Conservation (phyloP, 2,329 filamentous ascomycete genomes). For the Pestalotiopsis sp. region DNA sequence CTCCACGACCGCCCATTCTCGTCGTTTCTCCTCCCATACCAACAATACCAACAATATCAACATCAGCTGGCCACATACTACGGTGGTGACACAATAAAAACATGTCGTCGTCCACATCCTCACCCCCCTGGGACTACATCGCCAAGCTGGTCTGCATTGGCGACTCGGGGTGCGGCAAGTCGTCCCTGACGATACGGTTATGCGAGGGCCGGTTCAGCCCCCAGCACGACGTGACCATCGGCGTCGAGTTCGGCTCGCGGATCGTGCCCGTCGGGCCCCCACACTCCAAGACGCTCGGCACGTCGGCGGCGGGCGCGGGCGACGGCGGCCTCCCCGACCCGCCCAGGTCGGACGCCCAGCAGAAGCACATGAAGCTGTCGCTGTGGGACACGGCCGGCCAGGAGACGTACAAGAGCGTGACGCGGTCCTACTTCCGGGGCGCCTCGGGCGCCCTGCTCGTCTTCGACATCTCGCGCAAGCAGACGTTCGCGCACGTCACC, state of each 20-base stretch:
- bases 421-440: constrained; percentile 89
- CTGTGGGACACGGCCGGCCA: constrained; percentile 97
- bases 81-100: background rate
- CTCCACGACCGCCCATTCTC: background rate
- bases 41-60: background rate
- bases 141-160: constrained; percentile 98
- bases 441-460: constrained; percentile 75
- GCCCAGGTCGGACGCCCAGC: constrained; percentile 41
- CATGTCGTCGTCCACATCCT: constrained; percentile 51
- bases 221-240: constrained; percentile 96
- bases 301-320: constrained; percentile 35
- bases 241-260: constrained; percentile 92
- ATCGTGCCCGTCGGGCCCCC: constrained; percentile 90
- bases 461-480: constrained; percentile 86
- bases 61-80: background rate
- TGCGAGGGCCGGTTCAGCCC: constrained; percentile 95
- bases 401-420: constrained; percentile 97
- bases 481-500: constrained; percentile 85
- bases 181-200: constrained; percentile 88
- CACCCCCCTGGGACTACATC: constrained; percentile 93
- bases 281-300: constrained; percentile 56
- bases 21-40: background rate
- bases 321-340: constrained; percentile 55
- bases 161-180: constrained; percentile 96
- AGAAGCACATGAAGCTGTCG: constrained; percentile 88